Evolutionary conservation across 192 early-diverging fungal genomes (phyloP), one percentile per base, ranked within the genome.

Genomic region (Coemansia sp.): DNA sequence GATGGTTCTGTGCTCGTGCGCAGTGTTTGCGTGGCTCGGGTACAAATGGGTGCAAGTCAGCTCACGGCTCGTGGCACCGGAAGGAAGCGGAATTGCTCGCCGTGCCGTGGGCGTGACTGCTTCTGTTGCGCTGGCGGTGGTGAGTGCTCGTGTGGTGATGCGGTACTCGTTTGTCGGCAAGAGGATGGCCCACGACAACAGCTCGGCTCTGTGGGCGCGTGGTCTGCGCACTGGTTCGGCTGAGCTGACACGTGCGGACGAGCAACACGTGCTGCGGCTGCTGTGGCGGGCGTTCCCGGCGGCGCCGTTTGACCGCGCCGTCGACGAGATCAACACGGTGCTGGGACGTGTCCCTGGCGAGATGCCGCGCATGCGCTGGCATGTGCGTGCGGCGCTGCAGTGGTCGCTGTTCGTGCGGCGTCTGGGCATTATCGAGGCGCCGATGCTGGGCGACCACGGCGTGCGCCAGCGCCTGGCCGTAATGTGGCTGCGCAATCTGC

Each of bases 261-360:
- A 75, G 10, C 8, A 15, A 7, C 62, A 53, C 11, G 69, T 64
- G 2, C 63, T 59, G 38, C 48, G 56, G 17, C 70, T 72, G 27
- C 69, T 81, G 19, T 63, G 69, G 0, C 67, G 60, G 24, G 78
- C 78, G 25, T 81, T 81, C 52, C 78, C 78, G 5, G 78, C 72
- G 2, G 59, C 72, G 1, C 78, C 78, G 2, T 71, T 69, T 1
- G 69, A 75, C 22, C 66, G 64, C 7, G 69, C 65, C 4, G 63
- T 67, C 54, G 53, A 57, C n/a, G 72, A 75, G 52, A 56, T 81
- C 37, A 59, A 57, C 38, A 50, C 65, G 2, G 39, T 81, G 11
- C 73, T 81, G 10, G 37, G 25, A 9, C 48, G 48, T 5, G 29
- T 32, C 1, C 10, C 19, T 2, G 19, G 11, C n/a, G 29, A 11